Conservation (phyloP, 257 asterid genomes). For the Scutellaria barbata region DNA sequence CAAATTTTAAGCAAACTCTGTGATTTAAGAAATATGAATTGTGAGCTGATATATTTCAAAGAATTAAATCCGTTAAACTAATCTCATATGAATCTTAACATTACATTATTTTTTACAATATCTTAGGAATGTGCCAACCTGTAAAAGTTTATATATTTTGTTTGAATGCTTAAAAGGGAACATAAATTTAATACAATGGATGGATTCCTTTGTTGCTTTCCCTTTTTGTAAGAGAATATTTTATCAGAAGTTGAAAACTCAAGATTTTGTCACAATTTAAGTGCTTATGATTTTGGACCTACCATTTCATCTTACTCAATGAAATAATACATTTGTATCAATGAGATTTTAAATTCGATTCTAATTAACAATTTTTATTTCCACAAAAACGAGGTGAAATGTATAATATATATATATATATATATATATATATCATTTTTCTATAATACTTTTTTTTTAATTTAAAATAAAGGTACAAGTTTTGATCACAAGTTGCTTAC, state of each 20-base stretch:
- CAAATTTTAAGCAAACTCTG: no score
- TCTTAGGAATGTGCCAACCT: slow-evolving; percentile 24
- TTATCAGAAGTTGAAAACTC: slow-evolving; percentile 26
- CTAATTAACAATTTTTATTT: neutral
- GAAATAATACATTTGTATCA: neutral
- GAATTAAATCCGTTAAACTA: no score
- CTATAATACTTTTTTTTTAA: no score
- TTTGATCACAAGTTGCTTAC: no score
- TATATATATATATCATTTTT: neutral
- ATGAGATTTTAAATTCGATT: neutral
- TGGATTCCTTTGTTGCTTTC: slow-evolving; percentile 12
- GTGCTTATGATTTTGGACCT: slow-evolving; percentile 26
- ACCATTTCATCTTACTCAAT: neutral
- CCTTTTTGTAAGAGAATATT: slow-evolving; percentile 20
- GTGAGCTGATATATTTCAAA: no score
- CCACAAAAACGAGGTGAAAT: neutral
- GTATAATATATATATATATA: neutral
- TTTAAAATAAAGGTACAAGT: no score
- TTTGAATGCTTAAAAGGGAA: neutral
- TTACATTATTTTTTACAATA: neutral
- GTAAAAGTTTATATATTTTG: slow-evolving; percentile 35
- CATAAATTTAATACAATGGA: neutral
- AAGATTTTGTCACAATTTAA: slow-evolving; percentile 32
- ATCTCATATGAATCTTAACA: no score
- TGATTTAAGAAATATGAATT: no score